Percentiles rank a stretch among this genome's conserved stretches.
Conservation (phyloP, 495 filamentous ascomycete genomes). For the Penicillium malachiteum region DNA sequence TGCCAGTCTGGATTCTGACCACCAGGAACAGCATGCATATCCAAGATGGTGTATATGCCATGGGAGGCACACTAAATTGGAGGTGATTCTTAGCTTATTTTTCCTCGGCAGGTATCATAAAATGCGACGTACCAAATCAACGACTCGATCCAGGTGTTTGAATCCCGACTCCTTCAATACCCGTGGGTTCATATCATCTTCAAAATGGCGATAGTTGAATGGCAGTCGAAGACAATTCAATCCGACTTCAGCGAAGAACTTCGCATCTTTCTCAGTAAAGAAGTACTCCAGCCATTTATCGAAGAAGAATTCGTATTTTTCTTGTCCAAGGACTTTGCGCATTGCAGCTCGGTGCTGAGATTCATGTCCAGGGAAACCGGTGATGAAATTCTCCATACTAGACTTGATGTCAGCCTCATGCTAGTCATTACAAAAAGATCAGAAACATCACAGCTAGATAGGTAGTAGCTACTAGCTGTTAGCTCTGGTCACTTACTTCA, state of each 20-base stretch:
- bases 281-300: constrained; percentile 60
- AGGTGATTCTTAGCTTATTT: neutral
- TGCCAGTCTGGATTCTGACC: constrained; percentile 69
- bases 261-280: constrained; percentile 60
- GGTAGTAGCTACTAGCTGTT: neutral
- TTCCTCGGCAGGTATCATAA: neutral
- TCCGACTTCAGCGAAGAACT: constrained; percentile 56
- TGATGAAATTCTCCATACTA: constrained; percentile 70
- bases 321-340: constrained; percentile 49
- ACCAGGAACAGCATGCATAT: constrained; percentile 63
- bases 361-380: constrained; percentile 63
- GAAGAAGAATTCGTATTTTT: constrained; percentile 50
- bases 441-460: neutral
- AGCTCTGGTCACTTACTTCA: constrained; percentile 28
- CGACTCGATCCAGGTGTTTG: constrained; percentile 57
- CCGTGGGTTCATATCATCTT: constrained; percentile 61
- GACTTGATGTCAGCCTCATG: neutral
- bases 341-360: constrained; percentile 55
- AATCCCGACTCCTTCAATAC: constrained; percentile 59
- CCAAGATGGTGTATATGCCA: constrained; percentile 60
- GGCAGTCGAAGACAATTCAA: constrained; percentile 64
- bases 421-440: neutral
- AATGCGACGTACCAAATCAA: constrained; percentile 39
- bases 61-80: constrained; percentile 46
- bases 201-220: constrained; percentile 65